These are phyloP conservation scores for Albatrellus ellisii DNA, from an alignment of 768 basidiomycete species.

Conservation along the genomic window DNA sequence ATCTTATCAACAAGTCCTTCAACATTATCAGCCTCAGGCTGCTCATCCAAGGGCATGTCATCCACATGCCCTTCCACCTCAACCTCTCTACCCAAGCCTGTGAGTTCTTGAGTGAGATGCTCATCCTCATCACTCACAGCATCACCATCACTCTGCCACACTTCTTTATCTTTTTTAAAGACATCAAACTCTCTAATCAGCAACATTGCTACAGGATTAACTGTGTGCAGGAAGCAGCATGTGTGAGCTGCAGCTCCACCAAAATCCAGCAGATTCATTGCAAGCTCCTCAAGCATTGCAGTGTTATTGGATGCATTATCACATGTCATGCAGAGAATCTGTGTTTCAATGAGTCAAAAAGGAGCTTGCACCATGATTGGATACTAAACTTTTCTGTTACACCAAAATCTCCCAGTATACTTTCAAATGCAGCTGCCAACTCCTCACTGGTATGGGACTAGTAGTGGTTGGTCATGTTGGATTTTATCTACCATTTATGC, in stretches of 20 bases:
- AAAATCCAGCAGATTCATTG: slow-evolving; percentile 13
- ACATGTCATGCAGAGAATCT: slow-evolving; percentile 22
- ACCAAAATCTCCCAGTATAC: slow-evolving; percentile 17
- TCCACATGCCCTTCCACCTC: neutral
- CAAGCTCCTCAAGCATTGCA: slow-evolving; percentile 21
- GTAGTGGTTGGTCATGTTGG: neutral
- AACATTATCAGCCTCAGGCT: slow-evolving; percentile 7
- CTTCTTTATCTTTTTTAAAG: slow-evolving; percentile 5
- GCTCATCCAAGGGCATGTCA: neutral
- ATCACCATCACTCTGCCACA: neutral
- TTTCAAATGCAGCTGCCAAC: slow-evolving; percentile 16
- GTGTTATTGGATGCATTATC: slow-evolving; percentile 27
- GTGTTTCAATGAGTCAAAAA: neutral
- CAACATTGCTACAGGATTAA: slow-evolving; percentile 25
- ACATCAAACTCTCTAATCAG: slow-evolving; percentile 23
- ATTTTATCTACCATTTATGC: neutral
- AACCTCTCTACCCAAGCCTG: neutral
- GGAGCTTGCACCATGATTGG: neutral
- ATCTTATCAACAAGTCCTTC: slow-evolving; percentile 19
- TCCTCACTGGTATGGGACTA: slow-evolving; percentile 20
- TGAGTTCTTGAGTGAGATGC: neutral
- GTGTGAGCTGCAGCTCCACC: slow-evolving; percentile 16
- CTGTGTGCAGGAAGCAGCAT: slow-evolving; percentile 26
- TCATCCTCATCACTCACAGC: neutral
- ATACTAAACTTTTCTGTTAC: slow-evolving; percentile 20